Evolutionary conservation across 441 rosid genomes (phyloP).

Genomic region (Cnidoscolus chayamansa): DNA sequence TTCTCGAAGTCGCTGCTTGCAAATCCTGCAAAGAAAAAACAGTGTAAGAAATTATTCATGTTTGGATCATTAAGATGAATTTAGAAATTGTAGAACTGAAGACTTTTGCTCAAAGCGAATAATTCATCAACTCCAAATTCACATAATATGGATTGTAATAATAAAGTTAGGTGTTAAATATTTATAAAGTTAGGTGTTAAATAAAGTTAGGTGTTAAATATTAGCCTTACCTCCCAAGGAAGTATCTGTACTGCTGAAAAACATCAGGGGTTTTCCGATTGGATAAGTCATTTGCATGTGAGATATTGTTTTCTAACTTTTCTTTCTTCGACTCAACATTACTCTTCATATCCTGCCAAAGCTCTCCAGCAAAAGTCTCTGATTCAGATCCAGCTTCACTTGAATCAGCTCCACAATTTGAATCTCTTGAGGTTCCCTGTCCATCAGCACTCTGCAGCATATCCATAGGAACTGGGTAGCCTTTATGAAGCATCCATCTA

Average conservation of each 20-base stretch:
- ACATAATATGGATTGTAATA: not conserved
- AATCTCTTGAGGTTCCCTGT: slow-evolving; percentile 38
- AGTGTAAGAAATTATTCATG: slow-evolving; percentile 5
- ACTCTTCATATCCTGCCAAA: slow-evolving; percentile 70
- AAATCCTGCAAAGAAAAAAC: slow-evolving; percentile 45
- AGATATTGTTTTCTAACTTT: slow-evolving; percentile 44
- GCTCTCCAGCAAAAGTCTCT: slow-evolving; percentile 70
- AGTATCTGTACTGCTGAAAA: slow-evolving; percentile 70
- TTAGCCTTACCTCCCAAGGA: slow-evolving; percentile 71
- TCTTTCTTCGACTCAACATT: slow-evolving; percentile 64
- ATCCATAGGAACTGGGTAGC: slow-evolving; percentile 80
- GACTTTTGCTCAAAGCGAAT: not conserved
- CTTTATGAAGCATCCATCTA: slow-evolving; percentile 97
- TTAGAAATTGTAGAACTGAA: not conserved
- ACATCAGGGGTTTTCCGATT: slow-evolving; percentile 60
- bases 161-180: too few relatives aligned
- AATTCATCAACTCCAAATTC: not conserved
- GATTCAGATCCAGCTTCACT: slow-evolving; percentile 34
- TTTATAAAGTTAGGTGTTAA: too few relatives aligned
- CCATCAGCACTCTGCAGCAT: slow-evolving; percentile 70
- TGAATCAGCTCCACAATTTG: slow-evolving; percentile 32
- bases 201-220: too few relatives aligned
- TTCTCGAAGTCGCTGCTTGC: slow-evolving; percentile 89
- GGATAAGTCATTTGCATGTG: slow-evolving; percentile 57
- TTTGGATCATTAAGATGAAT: not conserved